phyloP scores from a whole-genome alignment of 2,329 filamentous ascomycete genomes.

The Gaeumannomyces tritici region DNA sequence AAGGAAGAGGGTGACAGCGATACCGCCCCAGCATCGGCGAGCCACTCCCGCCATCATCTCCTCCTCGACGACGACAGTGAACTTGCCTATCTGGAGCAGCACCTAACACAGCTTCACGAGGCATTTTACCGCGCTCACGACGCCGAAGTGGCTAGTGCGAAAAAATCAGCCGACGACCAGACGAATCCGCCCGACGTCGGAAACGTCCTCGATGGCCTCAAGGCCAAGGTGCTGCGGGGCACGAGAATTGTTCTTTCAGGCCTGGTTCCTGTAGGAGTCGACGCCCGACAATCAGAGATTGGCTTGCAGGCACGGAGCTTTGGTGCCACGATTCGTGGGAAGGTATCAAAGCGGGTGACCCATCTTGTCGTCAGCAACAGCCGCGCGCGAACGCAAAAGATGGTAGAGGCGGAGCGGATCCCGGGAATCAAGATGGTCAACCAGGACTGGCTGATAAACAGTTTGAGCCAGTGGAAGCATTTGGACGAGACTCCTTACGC shows the following conservation, averaged over 20 bases:
- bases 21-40: conserved; percentile 17
- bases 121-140: conserved; percentile 82
- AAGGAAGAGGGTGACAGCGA: conserved; percentile 22
- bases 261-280: conserved; percentile 72
- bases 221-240: conserved; percentile 63
- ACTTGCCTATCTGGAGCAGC: conserved; percentile 64
- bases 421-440: conserved; percentile 83
- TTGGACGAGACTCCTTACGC: conserved; percentile 71
- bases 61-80: conserved; percentile 84
- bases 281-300: conserved; percentile 75
- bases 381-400: conserved; percentile 77
- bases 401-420: conserved; percentile 73
- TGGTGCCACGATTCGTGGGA: conserved; percentile 55
- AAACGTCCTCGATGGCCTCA: conserved; percentile 72
- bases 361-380: conserved; percentile 65
- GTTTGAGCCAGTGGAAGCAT: conserved; percentile 72
- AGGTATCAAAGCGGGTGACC: conserved; percentile 54
- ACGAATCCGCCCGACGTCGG: conserved; percentile 64
- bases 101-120: conserved; percentile 65
- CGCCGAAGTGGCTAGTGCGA: conserved; percentile 23
- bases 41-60: conserved; percentile 56
- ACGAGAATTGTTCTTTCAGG: conserved; percentile 82
- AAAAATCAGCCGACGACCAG: conserved; percentile 19
- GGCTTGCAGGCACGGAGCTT: conserved; percentile 81
- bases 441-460: conserved; percentile 81